These are phyloP conservation scores for Plantago elongata DNA, from an alignment of 257 asterid genomes.

Conservation along the genomic window DNA sequence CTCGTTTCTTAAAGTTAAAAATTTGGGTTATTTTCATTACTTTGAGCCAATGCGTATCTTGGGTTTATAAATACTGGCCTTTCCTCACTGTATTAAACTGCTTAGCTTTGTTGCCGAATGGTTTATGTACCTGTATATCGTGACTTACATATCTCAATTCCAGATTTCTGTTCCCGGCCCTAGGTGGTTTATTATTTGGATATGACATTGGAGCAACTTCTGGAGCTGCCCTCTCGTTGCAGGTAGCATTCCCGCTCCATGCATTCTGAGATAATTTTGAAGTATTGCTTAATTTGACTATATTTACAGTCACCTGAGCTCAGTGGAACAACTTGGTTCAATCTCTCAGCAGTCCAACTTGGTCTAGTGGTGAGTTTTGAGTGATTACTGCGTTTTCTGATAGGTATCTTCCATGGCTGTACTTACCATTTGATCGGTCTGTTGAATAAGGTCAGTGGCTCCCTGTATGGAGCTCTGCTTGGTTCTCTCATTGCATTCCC, in stretches of 20 bases:
- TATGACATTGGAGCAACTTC: conserved; percentile 98
- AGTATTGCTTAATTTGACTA: not conserved
- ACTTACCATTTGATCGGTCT: conserved; percentile 20
- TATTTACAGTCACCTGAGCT: conserved; percentile 75
- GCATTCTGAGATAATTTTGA: not conserved
- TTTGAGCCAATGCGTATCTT: too few species aligned
- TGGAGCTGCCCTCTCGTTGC: conserved; percentile 88
- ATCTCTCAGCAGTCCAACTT: conserved; percentile 82
- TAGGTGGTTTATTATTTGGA: conserved; percentile 93
- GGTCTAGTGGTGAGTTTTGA: conserved; percentile 79
- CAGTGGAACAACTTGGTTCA: conserved; percentile 90
- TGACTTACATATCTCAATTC: conserved; percentile 5
- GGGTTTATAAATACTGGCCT: too few species aligned
- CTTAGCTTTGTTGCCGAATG: too few species aligned
- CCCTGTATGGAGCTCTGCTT: conserved; percentile 97
- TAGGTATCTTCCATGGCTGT: conserved; percentile 28
- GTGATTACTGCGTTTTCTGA: conserved; percentile 16
- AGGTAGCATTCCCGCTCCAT: conserved; percentile 42
- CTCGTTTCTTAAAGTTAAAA: too few species aligned
- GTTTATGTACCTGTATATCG: too few species aligned
- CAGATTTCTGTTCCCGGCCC: conserved; percentile 90
- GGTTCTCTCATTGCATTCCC: conserved; percentile 83
- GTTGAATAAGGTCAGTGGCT: conserved; percentile 78
- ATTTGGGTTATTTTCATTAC: too few species aligned
- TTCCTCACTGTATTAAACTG: too few species aligned